Conservation (phyloP, 768 basidiomycete genomes). For the Cyclocybe cylindracea region DNA sequence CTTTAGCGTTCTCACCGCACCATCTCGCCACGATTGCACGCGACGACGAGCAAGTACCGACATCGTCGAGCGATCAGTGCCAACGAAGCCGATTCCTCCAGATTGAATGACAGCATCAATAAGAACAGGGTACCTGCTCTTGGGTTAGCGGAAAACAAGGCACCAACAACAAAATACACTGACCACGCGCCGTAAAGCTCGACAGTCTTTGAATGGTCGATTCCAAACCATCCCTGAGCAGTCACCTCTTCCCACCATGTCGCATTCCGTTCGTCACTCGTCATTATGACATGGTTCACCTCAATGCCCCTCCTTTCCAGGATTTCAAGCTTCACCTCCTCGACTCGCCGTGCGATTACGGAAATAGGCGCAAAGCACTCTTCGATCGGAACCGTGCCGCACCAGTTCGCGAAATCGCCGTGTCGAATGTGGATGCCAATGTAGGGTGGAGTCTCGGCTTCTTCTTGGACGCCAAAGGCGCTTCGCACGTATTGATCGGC, state of each 20-base stretch:
- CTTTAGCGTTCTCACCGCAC: slow-evolving; percentile 49
- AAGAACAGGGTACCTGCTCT: slow-evolving; percentile 66
- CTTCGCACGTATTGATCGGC: slow-evolving; percentile 46
- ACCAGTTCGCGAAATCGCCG: slow-evolving; percentile 52
- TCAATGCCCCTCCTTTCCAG: slow-evolving; percentile 41
- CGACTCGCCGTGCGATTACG: slow-evolving; percentile 53
- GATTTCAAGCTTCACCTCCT: slow-evolving; percentile 54
- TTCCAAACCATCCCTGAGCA: slow-evolving; percentile 48
- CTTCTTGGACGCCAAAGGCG: slow-evolving; percentile 38
- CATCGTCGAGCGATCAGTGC: slow-evolving; percentile 74
- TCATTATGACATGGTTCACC: slow-evolving; percentile 60
- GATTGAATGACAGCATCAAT: slow-evolving; percentile 77
- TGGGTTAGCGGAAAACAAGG: slow-evolving; percentile 1
- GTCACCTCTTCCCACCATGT: slow-evolving; percentile 61
- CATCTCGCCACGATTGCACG: slow-evolving; percentile 66
- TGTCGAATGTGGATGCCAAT: slow-evolving; percentile 60
- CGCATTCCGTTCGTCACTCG: slow-evolving; percentile 59
- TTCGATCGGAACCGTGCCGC: slow-evolving; percentile 37
- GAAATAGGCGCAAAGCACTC: slow-evolving; percentile 58
- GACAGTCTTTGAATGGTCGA: slow-evolving; percentile 51
- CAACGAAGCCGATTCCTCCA: slow-evolving; percentile 66
- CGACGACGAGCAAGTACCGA: slow-evolving; percentile 65
- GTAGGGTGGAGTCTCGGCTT: slow-evolving; percentile 48
- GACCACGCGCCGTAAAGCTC: slow-evolving; percentile 53
- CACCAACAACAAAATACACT: slow-evolving; percentile 13